These are phyloP conservation scores for Oryza coarctata DNA, from an alignment of 176 grass and related monocot species.

Conservation along the genomic window DNA sequence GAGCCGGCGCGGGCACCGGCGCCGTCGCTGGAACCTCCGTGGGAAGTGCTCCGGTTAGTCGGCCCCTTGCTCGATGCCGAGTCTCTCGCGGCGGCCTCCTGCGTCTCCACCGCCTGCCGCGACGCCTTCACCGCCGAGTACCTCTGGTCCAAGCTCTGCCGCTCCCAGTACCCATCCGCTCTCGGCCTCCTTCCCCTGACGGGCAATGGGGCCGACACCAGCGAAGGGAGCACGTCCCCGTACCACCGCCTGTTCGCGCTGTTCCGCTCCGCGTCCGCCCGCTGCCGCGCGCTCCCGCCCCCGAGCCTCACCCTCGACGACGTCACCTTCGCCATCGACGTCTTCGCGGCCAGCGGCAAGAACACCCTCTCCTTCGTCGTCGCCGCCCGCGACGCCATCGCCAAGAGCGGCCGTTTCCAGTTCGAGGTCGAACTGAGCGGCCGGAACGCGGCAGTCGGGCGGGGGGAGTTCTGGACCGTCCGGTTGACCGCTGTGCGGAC, in stretches of 20 bases:
- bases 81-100: slow-evolving; percentile 58
- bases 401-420: slow-evolving; percentile 43
- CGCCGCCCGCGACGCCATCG: not conserved
- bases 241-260: slow-evolving; percentile 56
- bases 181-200: slow-evolving; percentile 16
- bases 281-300: slow-evolving; percentile 18
- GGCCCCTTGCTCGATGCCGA: slow-evolving; percentile 52
- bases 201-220: no score
- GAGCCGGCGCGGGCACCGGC: not conserved
- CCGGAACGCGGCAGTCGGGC: slow-evolving; percentile 18
- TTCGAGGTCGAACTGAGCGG: slow-evolving; percentile 47
- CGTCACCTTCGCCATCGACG: slow-evolving; percentile 58
- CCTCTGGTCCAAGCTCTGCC: slow-evolving; percentile 65
- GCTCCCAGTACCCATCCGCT: slow-evolving; percentile 54
- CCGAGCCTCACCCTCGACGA: slow-evolving; percentile 49
- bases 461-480: slow-evolving; percentile 33
- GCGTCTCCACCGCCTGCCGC: slow-evolving; percentile 67
- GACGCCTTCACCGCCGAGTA: slow-evolving; percentile 56
- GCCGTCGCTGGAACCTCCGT: slow-evolving; percentile 3
- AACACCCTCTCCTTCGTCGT: slow-evolving; percentile 42
- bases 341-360: slow-evolving; percentile 31
- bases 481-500: slow-evolving; percentile 60
- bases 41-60: slow-evolving; percentile 52
- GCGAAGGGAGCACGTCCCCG: not conserved
- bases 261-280: slow-evolving; percentile 38